Base-by-base conservation (phyloP, 208 protist species). In the Trypanosoma rangeli region DNA sequence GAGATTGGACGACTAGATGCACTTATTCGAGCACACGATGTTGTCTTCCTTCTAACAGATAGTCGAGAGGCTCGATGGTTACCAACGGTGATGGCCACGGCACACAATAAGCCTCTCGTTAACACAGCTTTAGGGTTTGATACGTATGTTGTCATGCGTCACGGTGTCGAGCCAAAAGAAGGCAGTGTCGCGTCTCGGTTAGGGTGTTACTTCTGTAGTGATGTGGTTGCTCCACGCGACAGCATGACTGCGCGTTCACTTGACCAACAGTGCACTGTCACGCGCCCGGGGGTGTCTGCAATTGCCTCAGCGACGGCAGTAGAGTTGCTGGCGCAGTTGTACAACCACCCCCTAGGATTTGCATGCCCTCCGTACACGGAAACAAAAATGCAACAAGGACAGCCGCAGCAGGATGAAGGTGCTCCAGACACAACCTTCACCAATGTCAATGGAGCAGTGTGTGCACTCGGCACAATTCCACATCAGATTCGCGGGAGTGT, bases 231-330 rank as follows among this genome's bases (percentile, higher is more conserved):
- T 22, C 97, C 98, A 24, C 60, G 78, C 16, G 82, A 95, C 82
- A 95, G 87, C 28, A 84, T 97, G 20, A 89, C 84, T 18, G 94
- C 97, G 59, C 86, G 98, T 50, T 98, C 97, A 24, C 84, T 99
- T 0, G 99, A 99, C 82, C 96, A 99, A 84, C 98, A 99, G 78
- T 99, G 98, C 84, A 99, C 98, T 0, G 98, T 99, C 1, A 99
- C 98, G 0, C 83, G 91, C 35, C 94, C 92, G 12, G 98, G 96
- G 29, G 74, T 99, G 5, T 95, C 96, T 16, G 88, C 90, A 22
- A 92, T 99, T 29, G 98, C 98, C 1, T 84, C 88, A 3, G 73
- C 97, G 3, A 73, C 97, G 0, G 97, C 94, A 3, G 95, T 99
- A 13, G 98, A 99, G 76, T 56, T 99, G 24, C 53, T 98, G 16